phyloP scores from a whole-genome alignment of 805 yeast species.

The Pichia nanzhaoensis region DNA sequence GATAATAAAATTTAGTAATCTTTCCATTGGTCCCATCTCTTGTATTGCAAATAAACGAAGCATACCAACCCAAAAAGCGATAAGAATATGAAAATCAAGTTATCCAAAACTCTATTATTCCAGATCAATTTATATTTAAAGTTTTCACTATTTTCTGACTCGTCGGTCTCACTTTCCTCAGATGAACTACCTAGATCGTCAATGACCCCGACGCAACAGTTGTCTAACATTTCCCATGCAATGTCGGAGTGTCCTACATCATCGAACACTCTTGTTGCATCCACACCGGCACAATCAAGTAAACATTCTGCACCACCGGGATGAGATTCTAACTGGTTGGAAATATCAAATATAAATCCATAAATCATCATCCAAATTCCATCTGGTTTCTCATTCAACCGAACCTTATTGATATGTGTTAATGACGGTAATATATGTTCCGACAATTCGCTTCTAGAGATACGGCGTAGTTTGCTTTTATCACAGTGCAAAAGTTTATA shows the following conservation, averaged over 20 bases:
- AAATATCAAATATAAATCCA: conserved; percentile 61
- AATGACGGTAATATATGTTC: conserved; percentile 10
- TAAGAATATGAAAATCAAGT: conserved; percentile 14
- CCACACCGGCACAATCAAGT: conserved; percentile 72
- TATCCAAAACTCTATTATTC: conserved; percentile 4
- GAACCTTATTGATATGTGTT: conserved; percentile 2
- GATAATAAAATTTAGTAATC: too few relatives aligned
- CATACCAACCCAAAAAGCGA: conserved; percentile 24
- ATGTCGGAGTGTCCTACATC: conserved; percentile 73
- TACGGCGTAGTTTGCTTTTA: conserved; percentile 1
- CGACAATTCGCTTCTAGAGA: conserved; percentile 4
- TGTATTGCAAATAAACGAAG: conserved; percentile 26
- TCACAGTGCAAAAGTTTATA: conserved; percentile 5
- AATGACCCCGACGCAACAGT: conserved; percentile 61
- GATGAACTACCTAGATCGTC: conserved; percentile 33
- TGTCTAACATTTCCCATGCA: conserved; percentile 82
- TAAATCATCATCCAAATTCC: conserved; percentile 70
- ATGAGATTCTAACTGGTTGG: conserved; percentile 50
- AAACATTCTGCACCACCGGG: conserved; percentile 87
- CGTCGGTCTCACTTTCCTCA: conserved; percentile 14
- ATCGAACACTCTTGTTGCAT: conserved; percentile 61
- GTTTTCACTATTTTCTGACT: conserved; percentile 4
- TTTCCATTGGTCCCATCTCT: conserved; percentile 21
- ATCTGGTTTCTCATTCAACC: conserved; percentile 25
- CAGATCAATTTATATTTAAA: conserved; percentile 3